Percentiles rank a stretch among this genome's conserved stretches.
These are phyloP conservation scores for Ogataea sp. DNA, from an alignment of 805 yeast species.

Conservation along the genomic window DNA sequence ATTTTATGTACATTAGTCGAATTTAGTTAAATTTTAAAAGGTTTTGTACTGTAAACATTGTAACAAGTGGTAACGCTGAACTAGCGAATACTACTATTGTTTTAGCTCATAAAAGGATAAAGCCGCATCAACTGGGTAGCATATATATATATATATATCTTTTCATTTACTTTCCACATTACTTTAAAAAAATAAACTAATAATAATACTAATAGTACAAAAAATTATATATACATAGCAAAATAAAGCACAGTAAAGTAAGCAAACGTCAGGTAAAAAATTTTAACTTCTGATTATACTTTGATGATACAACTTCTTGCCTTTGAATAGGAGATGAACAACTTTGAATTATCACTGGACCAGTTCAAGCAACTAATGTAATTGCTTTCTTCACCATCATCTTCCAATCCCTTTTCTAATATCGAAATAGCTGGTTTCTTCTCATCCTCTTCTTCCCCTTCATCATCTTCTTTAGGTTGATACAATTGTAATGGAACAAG, in stretches of 20 bases:
- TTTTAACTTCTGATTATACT: background rate
- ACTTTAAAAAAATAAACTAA: background rate
- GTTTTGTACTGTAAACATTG: too few relatives aligned
- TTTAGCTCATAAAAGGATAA: too few relatives aligned
- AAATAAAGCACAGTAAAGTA: background rate
- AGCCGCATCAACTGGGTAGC: too few relatives aligned
- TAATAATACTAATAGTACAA: background rate
- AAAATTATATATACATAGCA: background rate
- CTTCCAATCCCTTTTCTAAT: too few relatives aligned
- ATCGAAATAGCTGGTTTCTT: too few relatives aligned
- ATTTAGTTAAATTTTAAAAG: too few relatives aligned
- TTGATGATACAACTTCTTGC: slow-evolving; percentile 19
- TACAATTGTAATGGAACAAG: slow-evolving; percentile 13
- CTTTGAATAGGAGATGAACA: slow-evolving; percentile 19
- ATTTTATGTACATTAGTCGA: too few relatives aligned
- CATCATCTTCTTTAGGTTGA: slow-evolving; percentile 14
- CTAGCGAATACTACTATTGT: too few relatives aligned
- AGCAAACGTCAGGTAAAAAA: background rate
- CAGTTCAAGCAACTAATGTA: slow-evolving; percentile 17
- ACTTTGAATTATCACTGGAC: slow-evolving; percentile 14
- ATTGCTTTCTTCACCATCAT: background rate
- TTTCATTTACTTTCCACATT: too few relatives aligned
- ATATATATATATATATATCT: too few relatives aligned
- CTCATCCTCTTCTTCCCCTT: slow-evolving; percentile 1
- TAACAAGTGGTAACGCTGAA: too few relatives aligned